These are phyloP conservation scores for Fragaria vesca DNA, from an alignment of 306 rosid species.

Conservation along the genomic window DNA sequence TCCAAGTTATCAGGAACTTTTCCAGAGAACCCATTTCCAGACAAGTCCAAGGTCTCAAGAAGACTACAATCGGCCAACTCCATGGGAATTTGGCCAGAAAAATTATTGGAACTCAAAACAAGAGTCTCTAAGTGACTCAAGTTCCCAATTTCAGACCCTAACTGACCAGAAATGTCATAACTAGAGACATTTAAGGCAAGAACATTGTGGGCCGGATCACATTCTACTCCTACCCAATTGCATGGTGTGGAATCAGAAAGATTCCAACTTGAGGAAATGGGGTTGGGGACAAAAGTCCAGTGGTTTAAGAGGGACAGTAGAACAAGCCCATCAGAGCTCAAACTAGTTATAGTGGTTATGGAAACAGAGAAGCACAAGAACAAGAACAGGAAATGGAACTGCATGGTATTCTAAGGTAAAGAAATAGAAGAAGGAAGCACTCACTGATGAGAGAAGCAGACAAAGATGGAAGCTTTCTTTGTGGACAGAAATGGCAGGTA, in stretches of 20 bases:
- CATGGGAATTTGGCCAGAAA: conserved; percentile 48
- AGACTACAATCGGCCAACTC: conserved; percentile 42
- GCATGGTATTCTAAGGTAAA: conserved; percentile 10
- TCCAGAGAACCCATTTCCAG: conserved; percentile 39
- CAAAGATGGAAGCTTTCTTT: background rate
- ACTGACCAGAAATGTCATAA: conserved; percentile 44
- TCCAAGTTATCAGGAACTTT: conserved; percentile 46
- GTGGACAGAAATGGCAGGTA: background rate
- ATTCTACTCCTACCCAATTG: conserved; percentile 65
- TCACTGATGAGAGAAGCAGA: background rate
- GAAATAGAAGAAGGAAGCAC: conserved; percentile 13
- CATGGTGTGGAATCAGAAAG: conserved; percentile 66
- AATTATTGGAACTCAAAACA: conserved; percentile 30
- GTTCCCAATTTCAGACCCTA: conserved; percentile 53
- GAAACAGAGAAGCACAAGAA: conserved; percentile 34
- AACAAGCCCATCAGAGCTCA: conserved; percentile 62
- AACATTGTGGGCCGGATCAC: conserved; percentile 46
- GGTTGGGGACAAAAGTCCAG: conserved; percentile 48
- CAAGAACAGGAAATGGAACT: conserved; percentile 29
- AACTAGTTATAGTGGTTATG: conserved; percentile 24
- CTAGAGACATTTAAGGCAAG: conserved; percentile 49
- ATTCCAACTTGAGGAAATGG: conserved; percentile 54
- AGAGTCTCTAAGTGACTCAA: conserved; percentile 44
- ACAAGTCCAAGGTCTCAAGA: conserved; percentile 45
- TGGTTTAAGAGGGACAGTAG: conserved; percentile 44